Conservation (phyloP, 257 asterid species). For the Echites panduratus region DNA sequence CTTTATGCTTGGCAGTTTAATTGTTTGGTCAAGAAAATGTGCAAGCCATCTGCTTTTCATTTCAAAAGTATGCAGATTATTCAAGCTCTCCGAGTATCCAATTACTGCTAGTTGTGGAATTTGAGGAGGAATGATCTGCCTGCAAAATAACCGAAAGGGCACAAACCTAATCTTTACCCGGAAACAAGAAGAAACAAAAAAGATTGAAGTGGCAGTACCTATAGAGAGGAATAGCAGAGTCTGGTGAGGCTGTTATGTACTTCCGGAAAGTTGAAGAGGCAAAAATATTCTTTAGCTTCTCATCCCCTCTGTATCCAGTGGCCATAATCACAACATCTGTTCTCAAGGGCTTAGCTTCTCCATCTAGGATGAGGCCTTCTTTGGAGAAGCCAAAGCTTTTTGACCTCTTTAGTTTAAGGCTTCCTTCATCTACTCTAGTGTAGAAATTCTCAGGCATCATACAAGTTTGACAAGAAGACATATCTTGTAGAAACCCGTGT, state of each 20-base stretch:
- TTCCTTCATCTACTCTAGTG: constrained; percentile 48
- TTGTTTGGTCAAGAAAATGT: constrained; percentile 20
- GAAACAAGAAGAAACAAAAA: background rate
- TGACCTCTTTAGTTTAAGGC: constrained; percentile 36
- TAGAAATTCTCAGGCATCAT: constrained; percentile 39
- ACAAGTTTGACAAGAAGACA: constrained; percentile 34
- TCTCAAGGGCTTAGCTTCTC: constrained; percentile 21
- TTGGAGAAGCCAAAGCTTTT: constrained; percentile 24
- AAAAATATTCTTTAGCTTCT: constrained; percentile 43
- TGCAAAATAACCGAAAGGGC: constrained; percentile 15
- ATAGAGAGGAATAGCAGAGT: constrained; percentile 46
- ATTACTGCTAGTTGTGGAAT: constrained; percentile 62
- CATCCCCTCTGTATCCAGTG: constrained; percentile 58
- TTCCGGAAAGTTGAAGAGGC: constrained; percentile 32
- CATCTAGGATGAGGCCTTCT: constrained; percentile 46
- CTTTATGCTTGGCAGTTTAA: constrained; percentile 25
- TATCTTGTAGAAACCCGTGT: constrained; percentile 32
- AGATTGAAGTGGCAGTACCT: constrained; percentile 25
- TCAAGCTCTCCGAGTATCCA: constrained; percentile 52
- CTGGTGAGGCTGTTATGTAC: constrained; percentile 27
- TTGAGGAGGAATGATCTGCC: constrained; percentile 63
- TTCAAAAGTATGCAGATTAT: constrained; percentile 32
- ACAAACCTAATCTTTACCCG: background rate
- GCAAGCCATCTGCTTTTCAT: constrained; percentile 32
- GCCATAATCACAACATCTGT: constrained; percentile 52